Conservation (phyloP, 2,329 filamentous ascomycete species). For the Torrubiellomyces zombiae region DNA sequence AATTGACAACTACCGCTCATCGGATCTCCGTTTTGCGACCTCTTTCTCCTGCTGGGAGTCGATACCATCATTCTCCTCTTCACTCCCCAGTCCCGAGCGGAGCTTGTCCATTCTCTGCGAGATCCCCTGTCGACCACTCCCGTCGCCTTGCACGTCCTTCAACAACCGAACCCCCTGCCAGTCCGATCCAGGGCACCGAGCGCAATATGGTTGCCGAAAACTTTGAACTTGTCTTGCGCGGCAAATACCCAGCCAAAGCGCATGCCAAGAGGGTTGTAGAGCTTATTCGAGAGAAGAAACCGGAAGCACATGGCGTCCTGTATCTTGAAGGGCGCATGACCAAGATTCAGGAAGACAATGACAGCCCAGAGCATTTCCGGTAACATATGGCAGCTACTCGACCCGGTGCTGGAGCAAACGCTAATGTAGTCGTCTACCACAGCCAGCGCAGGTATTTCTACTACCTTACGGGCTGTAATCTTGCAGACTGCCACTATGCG, state of each 20-base stretch:
- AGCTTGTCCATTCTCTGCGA: neutral
- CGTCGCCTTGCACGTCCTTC: neutral
- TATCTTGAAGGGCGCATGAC: conserved; percentile 80
- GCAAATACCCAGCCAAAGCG: conserved; percentile 67
- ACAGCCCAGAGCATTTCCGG: conserved; percentile 68
- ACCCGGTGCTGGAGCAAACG: neutral
- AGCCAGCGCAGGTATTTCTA: conserved; percentile 88
- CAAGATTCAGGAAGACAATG: conserved; percentile 75
- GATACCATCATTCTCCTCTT: conserved; percentile 2
- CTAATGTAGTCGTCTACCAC: conserved; percentile 1
- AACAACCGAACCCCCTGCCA: neutral
- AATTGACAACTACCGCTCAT: too few relatives aligned
- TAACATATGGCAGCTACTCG: conserved; percentile 18
- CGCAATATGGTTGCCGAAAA: conserved; percentile 21
- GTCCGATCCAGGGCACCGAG: neutral
- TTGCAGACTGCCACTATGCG: conserved; percentile 63
- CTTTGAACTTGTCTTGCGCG: conserved; percentile 37
- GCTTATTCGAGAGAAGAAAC: conserved; percentile 51
- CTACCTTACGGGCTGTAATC: conserved; percentile 73
- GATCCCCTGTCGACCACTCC: neutral
- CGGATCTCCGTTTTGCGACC: neutral
- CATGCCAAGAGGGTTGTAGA: conserved; percentile 75
- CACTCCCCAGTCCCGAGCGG: neutral
- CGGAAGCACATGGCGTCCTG: conserved; percentile 50
- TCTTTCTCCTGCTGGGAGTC: neutral